These are phyloP conservation scores for Dictyostelium brefeldianum DNA, from an alignment of 78 protist species.

Conservation along the genomic window DNA sequence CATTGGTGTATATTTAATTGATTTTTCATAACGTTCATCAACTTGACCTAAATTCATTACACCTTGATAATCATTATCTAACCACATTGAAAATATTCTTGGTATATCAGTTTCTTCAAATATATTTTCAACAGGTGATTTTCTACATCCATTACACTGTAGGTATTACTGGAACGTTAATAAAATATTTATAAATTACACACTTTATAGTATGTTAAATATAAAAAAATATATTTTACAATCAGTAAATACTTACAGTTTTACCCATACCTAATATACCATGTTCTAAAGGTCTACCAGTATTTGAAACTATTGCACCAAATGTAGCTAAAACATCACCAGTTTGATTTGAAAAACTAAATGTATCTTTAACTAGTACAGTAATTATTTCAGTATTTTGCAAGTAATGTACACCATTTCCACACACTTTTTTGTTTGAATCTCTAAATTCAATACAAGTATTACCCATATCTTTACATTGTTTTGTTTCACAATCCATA, in stretches of 20 bases:
- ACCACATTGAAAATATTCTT: constrained; percentile 66
- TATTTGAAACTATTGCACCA: constrained; percentile 48
- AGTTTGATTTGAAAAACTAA: constrained; percentile 30
- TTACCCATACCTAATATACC: constrained; percentile 79
- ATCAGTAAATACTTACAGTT: constrained; percentile 36
- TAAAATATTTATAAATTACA: not conserved
- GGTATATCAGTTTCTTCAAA: constrained; percentile 25
- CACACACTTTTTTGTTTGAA: constrained; percentile 11
- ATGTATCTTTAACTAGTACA: constrained; percentile 28
- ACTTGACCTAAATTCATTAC: constrained; percentile 46
- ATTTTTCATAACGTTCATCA: constrained; percentile 9
- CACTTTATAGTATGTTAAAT: not conserved
- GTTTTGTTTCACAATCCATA: not conserved
- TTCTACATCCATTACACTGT: constrained; percentile 39
- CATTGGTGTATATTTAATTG: constrained; percentile 46
- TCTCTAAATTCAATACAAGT: constrained; percentile 25
- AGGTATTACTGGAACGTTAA: too few relatives aligned
- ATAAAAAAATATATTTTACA: constrained; percentile 4
- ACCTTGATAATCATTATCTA: constrained; percentile 50
- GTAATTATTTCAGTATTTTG: constrained; percentile 44
- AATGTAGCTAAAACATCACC: constrained; percentile 22
- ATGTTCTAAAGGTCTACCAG: constrained; percentile 16
- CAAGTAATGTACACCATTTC: constrained; percentile 28
- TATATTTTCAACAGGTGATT: constrained; percentile 45
- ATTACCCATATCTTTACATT: constrained; percentile 17